Conservation (phyloP, 257 asterid genomes). For the Solanum stenotomum region DNA sequence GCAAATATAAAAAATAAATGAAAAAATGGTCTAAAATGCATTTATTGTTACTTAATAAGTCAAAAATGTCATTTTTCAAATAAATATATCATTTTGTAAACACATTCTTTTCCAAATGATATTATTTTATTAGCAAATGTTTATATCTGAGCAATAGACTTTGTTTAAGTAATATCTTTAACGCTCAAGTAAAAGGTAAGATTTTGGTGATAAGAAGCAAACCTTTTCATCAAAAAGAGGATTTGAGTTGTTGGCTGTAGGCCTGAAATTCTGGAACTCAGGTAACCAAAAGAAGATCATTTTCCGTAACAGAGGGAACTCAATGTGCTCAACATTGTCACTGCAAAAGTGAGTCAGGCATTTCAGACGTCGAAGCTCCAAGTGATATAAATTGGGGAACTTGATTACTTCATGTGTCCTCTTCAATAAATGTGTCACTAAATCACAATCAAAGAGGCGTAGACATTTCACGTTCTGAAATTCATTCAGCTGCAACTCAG, state of each 20-base stretch:
- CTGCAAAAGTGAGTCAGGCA: not conserved
- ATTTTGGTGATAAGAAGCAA: no score
- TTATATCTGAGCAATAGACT: no score
- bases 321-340: not conserved
- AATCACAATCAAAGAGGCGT: accelerated
- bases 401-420: not conserved
- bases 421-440: not conserved
- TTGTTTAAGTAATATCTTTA: no score
- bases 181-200: no score
- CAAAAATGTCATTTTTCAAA: no score
- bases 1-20: no score
- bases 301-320: not conserved
- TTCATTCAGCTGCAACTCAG: not conserved
- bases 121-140: no score
- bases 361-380: accelerated
- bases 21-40: no score
- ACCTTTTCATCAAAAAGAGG: no score
- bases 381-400: not conserved
- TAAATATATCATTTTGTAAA: no score
- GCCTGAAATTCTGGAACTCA: not conserved
- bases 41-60: no score
- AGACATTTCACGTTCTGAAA: not conserved
- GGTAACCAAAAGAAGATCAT: accelerated
- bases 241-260: not conserved
- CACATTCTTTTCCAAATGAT: no score